Percentiles rank a stretch among this genome's conserved stretches.
phyloP scores from a whole-genome alignment of 176 grass and related monocot species.

The Echinochloa phyllopogon region DNA sequence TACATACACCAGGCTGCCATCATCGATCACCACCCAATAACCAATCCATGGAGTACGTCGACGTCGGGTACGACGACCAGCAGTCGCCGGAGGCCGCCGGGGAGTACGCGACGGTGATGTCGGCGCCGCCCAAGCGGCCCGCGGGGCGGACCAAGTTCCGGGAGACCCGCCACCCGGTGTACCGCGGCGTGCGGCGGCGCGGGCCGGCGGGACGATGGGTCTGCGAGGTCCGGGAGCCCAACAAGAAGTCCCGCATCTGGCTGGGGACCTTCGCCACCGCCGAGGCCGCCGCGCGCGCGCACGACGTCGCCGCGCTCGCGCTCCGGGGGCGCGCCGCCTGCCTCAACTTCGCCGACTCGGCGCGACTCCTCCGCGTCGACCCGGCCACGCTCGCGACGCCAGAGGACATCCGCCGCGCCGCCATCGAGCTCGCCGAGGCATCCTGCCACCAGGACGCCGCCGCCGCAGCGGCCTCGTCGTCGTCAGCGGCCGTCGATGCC shows the following conservation, averaged over 20 bases:
- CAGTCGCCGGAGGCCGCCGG: background rate
- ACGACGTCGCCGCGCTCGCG: slow-evolving; percentile 82
- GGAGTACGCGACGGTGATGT: slow-evolving; percentile 56
- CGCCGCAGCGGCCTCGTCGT: background rate
- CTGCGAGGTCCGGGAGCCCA: slow-evolving; percentile 80
- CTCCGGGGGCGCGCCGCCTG: slow-evolving; percentile 57
- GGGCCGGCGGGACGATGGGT: slow-evolving; percentile 68
- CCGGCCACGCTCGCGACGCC: slow-evolving; percentile 55
- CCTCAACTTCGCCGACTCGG: slow-evolving; percentile 93
- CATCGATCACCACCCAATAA: background rate
- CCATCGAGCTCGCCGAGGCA: slow-evolving; percentile 67
- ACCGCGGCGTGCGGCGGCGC: slow-evolving; percentile 73
- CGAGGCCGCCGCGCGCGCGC: slow-evolving; percentile 79
- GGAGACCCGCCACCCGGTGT: slow-evolving; percentile 90
- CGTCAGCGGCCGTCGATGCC: background rate
- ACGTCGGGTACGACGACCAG: background rate
- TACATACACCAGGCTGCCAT: too few species aligned
- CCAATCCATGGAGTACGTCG: slow-evolving; percentile 16
- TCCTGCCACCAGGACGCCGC: slow-evolving; percentile 37
- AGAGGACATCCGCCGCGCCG: slow-evolving; percentile 76
- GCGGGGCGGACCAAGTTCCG: slow-evolving; percentile 85
- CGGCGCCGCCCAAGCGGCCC: slow-evolving; percentile 71
- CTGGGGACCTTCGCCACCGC: slow-evolving; percentile 71
- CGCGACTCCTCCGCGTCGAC: slow-evolving; percentile 55
- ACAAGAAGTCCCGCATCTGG: slow-evolving; percentile 89